A percentile compares a stretch with the other conserved stretches of the same genome.
phyloP scores from a whole-genome alignment of 306 rosid genomes.

The Castanopsis chinensis region DNA sequence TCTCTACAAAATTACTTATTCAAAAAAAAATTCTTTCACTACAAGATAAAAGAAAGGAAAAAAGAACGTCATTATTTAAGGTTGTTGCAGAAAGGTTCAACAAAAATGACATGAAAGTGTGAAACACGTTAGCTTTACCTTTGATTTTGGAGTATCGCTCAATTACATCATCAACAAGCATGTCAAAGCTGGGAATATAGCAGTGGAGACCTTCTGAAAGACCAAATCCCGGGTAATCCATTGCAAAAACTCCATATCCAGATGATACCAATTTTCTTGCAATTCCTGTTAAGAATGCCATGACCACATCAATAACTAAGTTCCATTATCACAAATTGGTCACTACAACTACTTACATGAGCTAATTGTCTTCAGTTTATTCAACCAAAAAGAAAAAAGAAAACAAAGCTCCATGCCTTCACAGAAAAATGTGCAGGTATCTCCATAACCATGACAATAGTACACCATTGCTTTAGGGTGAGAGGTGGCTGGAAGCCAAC shows the following conservation, averaged over 20 bases:
- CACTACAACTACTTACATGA: not conserved
- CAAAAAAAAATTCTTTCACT: not conserved
- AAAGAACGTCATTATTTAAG: not conserved
- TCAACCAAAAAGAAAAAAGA: not conserved
- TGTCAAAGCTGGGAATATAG: slow-evolving; percentile 65
- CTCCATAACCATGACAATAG: slow-evolving; percentile 94
- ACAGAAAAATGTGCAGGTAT: slow-evolving; percentile 90
- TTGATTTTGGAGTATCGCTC: slow-evolving; percentile 76
- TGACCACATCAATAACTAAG: slow-evolving; percentile 4
- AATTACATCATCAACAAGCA: slow-evolving; percentile 71
- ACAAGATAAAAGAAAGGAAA: slow-evolving; percentile 4
- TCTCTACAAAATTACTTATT: not conserved
- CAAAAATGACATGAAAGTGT: not conserved
- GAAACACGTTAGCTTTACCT: slow-evolving; percentile 41
- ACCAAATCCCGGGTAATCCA: slow-evolving; percentile 98
- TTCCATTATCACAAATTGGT: not conserved
- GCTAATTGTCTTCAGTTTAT: not conserved
- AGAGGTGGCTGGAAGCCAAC: slow-evolving; percentile 72
- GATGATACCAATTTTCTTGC: slow-evolving; percentile 74
- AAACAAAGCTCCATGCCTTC: slow-evolving; percentile 61
- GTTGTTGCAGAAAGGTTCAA: not conserved
- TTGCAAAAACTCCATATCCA: slow-evolving; percentile 85
- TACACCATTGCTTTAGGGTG: slow-evolving; percentile 70
- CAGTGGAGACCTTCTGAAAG: slow-evolving; percentile 95
- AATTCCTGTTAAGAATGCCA: slow-evolving; percentile 48